Evolutionary conservation across 768 basidiomycete genomes (phyloP).

Genomic region (Xerocomellus chrysenteron): DNA sequence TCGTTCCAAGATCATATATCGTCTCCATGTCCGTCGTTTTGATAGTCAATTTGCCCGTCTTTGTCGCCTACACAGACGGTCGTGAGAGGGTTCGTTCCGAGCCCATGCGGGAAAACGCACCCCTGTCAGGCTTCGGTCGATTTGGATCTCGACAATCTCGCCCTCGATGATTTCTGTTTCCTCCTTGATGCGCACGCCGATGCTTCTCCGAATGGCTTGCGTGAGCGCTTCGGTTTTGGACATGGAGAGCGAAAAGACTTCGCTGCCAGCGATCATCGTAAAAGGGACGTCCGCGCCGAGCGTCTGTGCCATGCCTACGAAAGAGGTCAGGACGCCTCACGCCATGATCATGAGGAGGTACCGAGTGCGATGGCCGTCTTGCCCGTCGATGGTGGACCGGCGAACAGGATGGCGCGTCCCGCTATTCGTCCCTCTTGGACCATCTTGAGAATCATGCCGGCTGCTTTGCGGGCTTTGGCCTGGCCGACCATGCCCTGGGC

Average conservation of each 20-base stretch:
- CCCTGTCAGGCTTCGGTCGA: constrained; percentile 94
- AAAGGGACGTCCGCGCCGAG: constrained; percentile 95
- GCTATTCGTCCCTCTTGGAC: constrained; percentile 95
- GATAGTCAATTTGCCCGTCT: constrained; percentile 95
- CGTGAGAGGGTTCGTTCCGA: not conserved
- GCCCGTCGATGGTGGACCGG: constrained; percentile 94
- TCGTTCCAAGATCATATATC: constrained; percentile 95
- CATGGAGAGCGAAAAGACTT: constrained; percentile 98
- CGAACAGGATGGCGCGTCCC: constrained; percentile 94
- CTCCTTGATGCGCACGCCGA: constrained; percentile 96
- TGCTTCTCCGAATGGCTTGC: constrained; percentile 92
- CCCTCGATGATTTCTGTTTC: constrained; percentile 98
- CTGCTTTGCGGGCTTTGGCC: constrained; percentile 92
- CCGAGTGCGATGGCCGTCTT: constrained; percentile 99
- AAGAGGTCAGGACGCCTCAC: not conserved
- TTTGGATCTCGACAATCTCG: constrained; percentile 98
- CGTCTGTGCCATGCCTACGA: constrained; percentile 90
- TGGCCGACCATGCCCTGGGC: constrained; percentile 98
- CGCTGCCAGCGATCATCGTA: constrained; percentile 96
- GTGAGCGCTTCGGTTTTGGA: constrained; percentile 98
- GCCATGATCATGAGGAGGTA: constrained; percentile 32
- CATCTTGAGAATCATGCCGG: constrained; percentile 97
- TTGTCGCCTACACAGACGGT: constrained; percentile 68
- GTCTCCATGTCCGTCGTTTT: constrained; percentile 99
- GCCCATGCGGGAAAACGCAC: constrained; percentile 42